Base-by-base conservation (phyloP, 768 basidiomycete species). In the Leccinum subgranulosum region DNA sequence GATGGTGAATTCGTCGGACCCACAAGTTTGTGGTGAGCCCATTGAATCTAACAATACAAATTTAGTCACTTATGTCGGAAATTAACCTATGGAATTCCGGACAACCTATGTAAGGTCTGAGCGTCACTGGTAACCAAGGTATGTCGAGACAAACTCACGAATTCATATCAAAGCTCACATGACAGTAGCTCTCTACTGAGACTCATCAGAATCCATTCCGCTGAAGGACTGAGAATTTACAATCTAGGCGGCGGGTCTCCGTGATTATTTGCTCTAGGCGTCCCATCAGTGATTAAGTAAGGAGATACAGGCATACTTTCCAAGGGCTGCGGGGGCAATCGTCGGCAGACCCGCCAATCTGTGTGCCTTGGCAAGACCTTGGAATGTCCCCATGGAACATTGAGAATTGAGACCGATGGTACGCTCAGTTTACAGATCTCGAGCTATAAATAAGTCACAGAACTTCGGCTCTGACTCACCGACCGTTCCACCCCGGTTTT, bases 341-440 rank as follows among this genome's bases (percentile, higher is more conserved):
- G 34, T 31, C 0, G 1, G 9, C 33, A 3, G 19, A 27, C 2
- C 2, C 36, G 45, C 51, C 49, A 29, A 29, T 29, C 29, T 29
- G 29, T 29, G 29, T 29, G 29, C 29, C 29, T 29, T 29, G 29
- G 29, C 10, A 29, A 29, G 29, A 29, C 29, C 29, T 29, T 54
- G 59, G 28, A 43, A 36, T 12, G 14, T 19, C 28, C 36, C 58
- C 7, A 6, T 46, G 19, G 60, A 56, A 60, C 1, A 27, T 60
- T 41, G 23, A 23, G 23, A 23, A 3, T 23, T 3, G 7, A 4
- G 34, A 27, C 7, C 12, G 4, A 14, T 47, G 36, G 28, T 10
- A 31, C 7, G 39, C 41, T 14, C 17, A 7, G 10, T 21, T 21
- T 6, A n/a, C 6, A 36, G 6, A 14, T 2, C 3, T 3, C 7